phyloP scores from a whole-genome alignment of 331 rosid species.

The Ulmus americana region DNA sequence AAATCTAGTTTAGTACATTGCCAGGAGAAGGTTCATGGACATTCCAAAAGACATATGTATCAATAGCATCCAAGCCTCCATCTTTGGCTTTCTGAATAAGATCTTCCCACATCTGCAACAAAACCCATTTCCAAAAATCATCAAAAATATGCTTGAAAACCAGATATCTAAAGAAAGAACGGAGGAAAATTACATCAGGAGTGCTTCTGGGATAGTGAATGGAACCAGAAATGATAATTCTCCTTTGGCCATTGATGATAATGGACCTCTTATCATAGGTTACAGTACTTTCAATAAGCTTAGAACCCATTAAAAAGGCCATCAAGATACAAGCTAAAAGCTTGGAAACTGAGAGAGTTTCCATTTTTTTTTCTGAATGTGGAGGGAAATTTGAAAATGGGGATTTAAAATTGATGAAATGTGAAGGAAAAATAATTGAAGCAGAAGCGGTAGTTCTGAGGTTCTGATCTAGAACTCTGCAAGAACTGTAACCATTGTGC shows the following conservation, averaged over 20 bases:
- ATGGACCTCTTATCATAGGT: constrained; percentile 77
- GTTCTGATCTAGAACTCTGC: constrained; percentile 27
- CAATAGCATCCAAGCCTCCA: constrained; percentile 87
- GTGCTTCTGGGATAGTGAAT: constrained; percentile 97
- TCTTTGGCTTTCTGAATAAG: constrained; percentile 81
- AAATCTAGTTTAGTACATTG: constrained; percentile 53
- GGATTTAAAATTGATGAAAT: constrained; percentile 2
- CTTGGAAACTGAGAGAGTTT: constrained; percentile 46
- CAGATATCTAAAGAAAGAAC: neutral
- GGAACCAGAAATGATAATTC: constrained; percentile 84
- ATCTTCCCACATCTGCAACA: constrained; percentile 87
- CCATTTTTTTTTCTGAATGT: constrained; percentile 38
- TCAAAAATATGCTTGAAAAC: neutral
- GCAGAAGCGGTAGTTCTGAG: constrained; percentile 15
- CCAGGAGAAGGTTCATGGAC: constrained; percentile 93
- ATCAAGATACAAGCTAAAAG: constrained; percentile 32
- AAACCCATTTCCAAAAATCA: constrained; percentile 25
- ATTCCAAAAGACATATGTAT: constrained; percentile 93
- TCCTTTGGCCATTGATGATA: constrained; percentile 77
- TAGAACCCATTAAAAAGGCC: constrained; percentile 33
- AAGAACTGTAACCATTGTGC: constrained; percentile 22
- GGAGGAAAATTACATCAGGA: constrained; percentile 48
- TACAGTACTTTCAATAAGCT: constrained; percentile 51
- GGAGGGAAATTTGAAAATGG: constrained; percentile 44
- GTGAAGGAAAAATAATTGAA: neutral